Conservation (phyloP, 148 eudicot genomes). For the Polygonum maritimum region DNA sequence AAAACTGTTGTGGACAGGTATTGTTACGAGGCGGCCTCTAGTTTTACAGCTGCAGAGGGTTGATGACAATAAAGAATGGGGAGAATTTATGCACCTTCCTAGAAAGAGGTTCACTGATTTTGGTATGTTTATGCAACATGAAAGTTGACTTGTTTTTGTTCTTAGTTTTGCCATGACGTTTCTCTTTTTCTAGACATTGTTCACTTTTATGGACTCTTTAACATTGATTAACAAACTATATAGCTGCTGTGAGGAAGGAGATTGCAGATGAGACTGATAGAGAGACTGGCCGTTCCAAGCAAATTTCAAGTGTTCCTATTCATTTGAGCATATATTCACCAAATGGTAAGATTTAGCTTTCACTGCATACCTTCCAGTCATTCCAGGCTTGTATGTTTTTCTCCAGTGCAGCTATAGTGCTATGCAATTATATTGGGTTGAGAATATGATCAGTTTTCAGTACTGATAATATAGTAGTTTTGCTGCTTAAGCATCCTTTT, state of each 20-base stretch:
- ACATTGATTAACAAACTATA: constrained; percentile 1
- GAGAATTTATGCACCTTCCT: constrained; percentile 86
- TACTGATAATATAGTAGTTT: neutral
- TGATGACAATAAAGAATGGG: constrained; percentile 89
- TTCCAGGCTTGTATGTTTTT: neutral
- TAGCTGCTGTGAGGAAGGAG: constrained; percentile 97
- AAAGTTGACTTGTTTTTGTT: neutral
- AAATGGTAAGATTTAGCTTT: constrained; percentile 31
- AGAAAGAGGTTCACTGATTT: constrained; percentile 74
- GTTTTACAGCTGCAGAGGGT: constrained; percentile 86
- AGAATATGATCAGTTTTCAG: neutral
- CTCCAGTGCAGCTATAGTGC: neutral
- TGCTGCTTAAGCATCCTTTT: neutral
- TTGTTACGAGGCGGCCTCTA: constrained; percentile 97
- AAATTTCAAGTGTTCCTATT: constrained; percentile 85
- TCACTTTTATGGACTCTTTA: neutral
- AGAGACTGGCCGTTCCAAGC: constrained; percentile 82
- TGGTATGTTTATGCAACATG: constrained; percentile 32
- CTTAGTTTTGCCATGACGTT: neutral
- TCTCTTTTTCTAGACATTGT: neutral
- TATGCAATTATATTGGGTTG: neutral
- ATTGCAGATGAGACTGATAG: constrained; percentile 94
- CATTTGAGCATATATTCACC: constrained; percentile 91
- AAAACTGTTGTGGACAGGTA: constrained; percentile 38
- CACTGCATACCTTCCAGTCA: neutral